Evolutionary conservation across 192 early-diverging fungal species (phyloP).

Genomic region (Entomortierella parvispora): DNA sequence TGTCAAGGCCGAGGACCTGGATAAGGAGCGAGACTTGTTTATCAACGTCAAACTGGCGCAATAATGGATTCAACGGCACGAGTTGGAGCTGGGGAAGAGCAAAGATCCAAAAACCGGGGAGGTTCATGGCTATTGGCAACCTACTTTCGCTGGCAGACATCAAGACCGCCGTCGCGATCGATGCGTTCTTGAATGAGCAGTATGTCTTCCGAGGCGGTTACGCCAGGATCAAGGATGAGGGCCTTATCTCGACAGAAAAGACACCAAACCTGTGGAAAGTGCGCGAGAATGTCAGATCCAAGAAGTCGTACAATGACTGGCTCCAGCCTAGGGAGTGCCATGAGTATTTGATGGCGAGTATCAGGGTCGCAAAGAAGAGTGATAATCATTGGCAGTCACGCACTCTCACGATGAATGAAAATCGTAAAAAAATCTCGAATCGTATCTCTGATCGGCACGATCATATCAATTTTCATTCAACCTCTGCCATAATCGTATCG

Average conservation of each 20-base stretch:
- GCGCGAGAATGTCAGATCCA: conserved; percentile 1
- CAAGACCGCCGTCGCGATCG: conserved; percentile 1
- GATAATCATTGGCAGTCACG: conserved; percentile 7
- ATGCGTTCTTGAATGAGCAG: neutral
- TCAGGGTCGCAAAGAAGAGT: too few relatives aligned
- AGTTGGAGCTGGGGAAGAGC: conserved; percentile 53
- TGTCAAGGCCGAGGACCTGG: neutral
- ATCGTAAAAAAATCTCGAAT: too few relatives aligned
- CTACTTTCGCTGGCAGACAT: conserved; percentile 53
- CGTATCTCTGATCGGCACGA: too few relatives aligned
- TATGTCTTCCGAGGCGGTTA: neutral
- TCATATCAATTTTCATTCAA: too few relatives aligned
- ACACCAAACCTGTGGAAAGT: conserved; percentile 14
- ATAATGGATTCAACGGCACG: conserved; percentile 47
- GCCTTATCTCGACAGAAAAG: neutral
- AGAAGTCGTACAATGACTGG: conserved; percentile 7
- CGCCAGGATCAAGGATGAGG: neutral
- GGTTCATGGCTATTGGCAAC: conserved; percentile 55
- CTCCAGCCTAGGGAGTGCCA: neutral
- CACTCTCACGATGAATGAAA: neutral
- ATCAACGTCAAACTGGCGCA: conserved; percentile 6
- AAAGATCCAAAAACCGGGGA: conserved; percentile 23
- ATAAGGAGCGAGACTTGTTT: neutral
- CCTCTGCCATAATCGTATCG: too few relatives aligned
- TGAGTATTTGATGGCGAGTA: neutral